These are phyloP conservation scores for Ophiocordyceps camponoti-leonardi DNA, from an alignment of 2,329 filamentous ascomycete genomes.

Conservation along the genomic window DNA sequence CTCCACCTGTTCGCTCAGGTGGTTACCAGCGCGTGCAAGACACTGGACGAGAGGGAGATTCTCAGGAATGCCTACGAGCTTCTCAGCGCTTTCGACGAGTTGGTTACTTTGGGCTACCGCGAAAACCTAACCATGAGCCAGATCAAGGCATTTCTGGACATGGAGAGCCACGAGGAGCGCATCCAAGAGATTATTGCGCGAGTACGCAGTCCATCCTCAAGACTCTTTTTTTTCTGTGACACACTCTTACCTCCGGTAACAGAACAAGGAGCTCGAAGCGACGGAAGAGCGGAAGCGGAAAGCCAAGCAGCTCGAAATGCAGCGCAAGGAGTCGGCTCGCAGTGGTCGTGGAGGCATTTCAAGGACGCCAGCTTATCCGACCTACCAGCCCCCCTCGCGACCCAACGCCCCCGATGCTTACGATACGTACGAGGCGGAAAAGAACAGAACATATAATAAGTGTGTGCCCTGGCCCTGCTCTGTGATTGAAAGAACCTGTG, in stretches of 20 bases:
- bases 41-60: constrained; percentile 88
- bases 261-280: constrained; percentile 98
- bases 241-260: constrained; percentile 10
- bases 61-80: constrained; percentile 89
- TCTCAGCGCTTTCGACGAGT: constrained; percentile 89
- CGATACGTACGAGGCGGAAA: constrained; percentile 90
- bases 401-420: constrained; percentile 65
- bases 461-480: constrained; percentile 20
- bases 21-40: constrained; percentile 91
- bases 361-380: constrained; percentile 68
- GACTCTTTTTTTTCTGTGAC: not conserved
- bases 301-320: constrained; percentile 96
- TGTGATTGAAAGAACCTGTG: not conserved
- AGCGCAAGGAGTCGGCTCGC: constrained; percentile 87
- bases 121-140: constrained; percentile 93
- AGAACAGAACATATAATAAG: constrained; percentile 82
- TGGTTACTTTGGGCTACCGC: constrained; percentile 87
- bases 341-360: constrained; percentile 49
- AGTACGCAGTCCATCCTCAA: constrained; percentile 28
- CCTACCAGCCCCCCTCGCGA: constrained; percentile 67
- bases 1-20: constrained; percentile 96
- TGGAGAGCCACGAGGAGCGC: constrained; percentile 97
- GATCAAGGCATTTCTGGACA: constrained; percentile 98
- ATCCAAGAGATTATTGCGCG: constrained; percentile 96
- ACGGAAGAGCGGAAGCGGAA: constrained; percentile 97